Base-by-base conservation (phyloP, 805 yeast species). In the Candida nitratophila region DNA sequence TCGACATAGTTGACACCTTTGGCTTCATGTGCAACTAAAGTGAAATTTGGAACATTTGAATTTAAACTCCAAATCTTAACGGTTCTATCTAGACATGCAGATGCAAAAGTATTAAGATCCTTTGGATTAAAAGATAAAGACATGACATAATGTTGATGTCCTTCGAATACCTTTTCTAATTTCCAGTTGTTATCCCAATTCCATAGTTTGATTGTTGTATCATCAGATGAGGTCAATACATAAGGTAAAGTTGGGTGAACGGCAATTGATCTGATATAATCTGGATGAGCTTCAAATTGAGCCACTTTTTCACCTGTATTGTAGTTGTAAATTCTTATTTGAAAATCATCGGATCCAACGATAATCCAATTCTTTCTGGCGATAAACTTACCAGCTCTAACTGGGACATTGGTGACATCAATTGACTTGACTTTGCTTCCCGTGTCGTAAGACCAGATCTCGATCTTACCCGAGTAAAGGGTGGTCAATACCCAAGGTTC, bases 221-320 rank as follows among this genome's bases (percentile, higher is more conserved):
- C 99, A 67, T 93, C 99, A 39, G 91, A 81, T 33, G 89, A 86
- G 3, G 97, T 85, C 55, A 93, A 72, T 41, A 93, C 74, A 56
- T 85, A 86, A 21, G 98, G 95, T 67, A 86, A 86, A 16, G 91
- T 74, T 37, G 98, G 97, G 66, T 93, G 99, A 36, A 91, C 95
- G 11, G 96, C 93, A 51, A 93, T 78, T 45, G 86, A 80, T 63
- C 99, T 82, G 59, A 93, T 86, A 65, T 93, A 93, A 66, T 93
- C 99, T 9, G 96, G 96, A 61, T 93, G 99, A 10, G 97, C 98
- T 69, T 93, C 99, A 60, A 91, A 93, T 67, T 90, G 98, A 33
- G 87, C 76, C 50, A 93, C 78, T 63, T 88, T 89, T 66, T 93
- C 99, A 46, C 95, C 90, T 17, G 99, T 93, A 67, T 88, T 88